Evolutionary conservation across 2,329 filamentous ascomycete genomes (phyloP).

Genomic region (Dactylellina leptospora): DNA sequence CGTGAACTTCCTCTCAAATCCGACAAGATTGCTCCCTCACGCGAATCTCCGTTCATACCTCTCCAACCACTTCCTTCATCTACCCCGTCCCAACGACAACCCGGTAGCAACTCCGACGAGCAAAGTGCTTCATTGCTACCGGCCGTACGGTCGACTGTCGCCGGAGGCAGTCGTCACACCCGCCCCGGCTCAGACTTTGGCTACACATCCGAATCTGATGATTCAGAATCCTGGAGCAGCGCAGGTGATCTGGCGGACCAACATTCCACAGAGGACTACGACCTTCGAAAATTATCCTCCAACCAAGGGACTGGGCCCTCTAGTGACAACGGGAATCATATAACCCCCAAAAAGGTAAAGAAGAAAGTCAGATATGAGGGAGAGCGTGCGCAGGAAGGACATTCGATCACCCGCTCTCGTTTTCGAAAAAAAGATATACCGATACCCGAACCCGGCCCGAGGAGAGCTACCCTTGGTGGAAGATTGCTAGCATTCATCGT

Average conservation of each 20-base stretch:
- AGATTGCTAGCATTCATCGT: slow-evolving; percentile 79
- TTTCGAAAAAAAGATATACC: slow-evolving; percentile 43
- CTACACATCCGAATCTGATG: slow-evolving; percentile 68
- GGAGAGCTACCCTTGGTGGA: slow-evolving; percentile 13
- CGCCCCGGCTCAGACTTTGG: slow-evolving; percentile 48
- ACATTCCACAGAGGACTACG: slow-evolving; percentile 81
- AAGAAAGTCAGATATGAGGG: slow-evolving; percentile 37
- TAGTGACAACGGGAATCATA: neutral
- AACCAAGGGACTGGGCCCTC: slow-evolving; percentile 54
- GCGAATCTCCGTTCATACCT: slow-evolving; percentile 25
- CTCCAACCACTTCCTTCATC: slow-evolving; percentile 58
- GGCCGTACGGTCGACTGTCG: slow-evolving; percentile 59
- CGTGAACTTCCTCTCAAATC: slow-evolving; percentile 4
- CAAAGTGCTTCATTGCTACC: slow-evolving; percentile 65
- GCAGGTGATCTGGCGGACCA: slow-evolving; percentile 95
- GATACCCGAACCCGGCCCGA: slow-evolving; percentile 24
- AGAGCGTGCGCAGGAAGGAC: neutral
- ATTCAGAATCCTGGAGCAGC: slow-evolving; percentile 85
- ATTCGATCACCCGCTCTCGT: neutral
- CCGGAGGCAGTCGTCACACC: slow-evolving; percentile 47
- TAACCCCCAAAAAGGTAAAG: slow-evolving; percentile 7
- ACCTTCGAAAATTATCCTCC: slow-evolving; percentile 65
- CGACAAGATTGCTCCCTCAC: slow-evolving; percentile 49
- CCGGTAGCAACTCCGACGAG: slow-evolving; percentile 61
- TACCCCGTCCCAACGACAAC: slow-evolving; percentile 59